phyloP scores from a whole-genome alignment of 108 stramenopile species.

The Pseudonitzschia pungens region DNA sequence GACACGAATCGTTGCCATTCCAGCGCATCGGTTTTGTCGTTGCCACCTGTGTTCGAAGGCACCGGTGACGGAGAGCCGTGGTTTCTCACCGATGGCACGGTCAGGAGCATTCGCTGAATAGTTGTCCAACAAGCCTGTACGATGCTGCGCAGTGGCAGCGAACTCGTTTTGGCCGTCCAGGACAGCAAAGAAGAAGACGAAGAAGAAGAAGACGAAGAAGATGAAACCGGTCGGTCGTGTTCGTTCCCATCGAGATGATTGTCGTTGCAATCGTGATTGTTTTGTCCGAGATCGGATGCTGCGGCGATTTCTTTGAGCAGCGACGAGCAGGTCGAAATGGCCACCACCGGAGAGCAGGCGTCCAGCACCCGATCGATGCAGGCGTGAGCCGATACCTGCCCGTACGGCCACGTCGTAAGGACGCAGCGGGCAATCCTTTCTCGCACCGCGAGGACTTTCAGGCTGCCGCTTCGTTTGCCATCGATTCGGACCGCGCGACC shows the following conservation, averaged over 20 bases:
- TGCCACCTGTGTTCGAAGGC: not conserved
- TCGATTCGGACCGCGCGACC: too few species aligned
- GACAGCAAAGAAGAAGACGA: not conserved
- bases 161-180: not conserved
- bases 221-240: too few species aligned
- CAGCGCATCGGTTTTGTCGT: not conserved
- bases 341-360: slow-evolving; percentile 11
- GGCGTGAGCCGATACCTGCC: not conserved
- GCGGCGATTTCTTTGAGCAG: slow-evolving; percentile 23
- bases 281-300: not conserved
- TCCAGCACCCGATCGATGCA: slow-evolving; percentile 27
- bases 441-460: slow-evolving; percentile 1
- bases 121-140: slow-evolving; percentile 30
- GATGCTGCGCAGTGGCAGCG: slow-evolving; percentile 24
- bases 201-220: not conserved
- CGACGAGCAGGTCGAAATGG: slow-evolving; percentile 17
- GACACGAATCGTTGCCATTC: slow-evolving; percentile 14
- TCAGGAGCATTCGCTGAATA: slow-evolving; percentile 16
- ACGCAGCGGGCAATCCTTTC: slow-evolving; percentile 5
- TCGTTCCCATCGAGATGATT: not conserved
- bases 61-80: not conserved
- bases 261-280: too few species aligned
- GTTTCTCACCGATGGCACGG: slow-evolving; percentile 12
- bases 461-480: not conserved
- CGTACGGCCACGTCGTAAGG: slow-evolving; percentile 13